Base-by-base conservation (phyloP, 345 rosid genomes). In the Cardiospermum halicacabum region DNA sequence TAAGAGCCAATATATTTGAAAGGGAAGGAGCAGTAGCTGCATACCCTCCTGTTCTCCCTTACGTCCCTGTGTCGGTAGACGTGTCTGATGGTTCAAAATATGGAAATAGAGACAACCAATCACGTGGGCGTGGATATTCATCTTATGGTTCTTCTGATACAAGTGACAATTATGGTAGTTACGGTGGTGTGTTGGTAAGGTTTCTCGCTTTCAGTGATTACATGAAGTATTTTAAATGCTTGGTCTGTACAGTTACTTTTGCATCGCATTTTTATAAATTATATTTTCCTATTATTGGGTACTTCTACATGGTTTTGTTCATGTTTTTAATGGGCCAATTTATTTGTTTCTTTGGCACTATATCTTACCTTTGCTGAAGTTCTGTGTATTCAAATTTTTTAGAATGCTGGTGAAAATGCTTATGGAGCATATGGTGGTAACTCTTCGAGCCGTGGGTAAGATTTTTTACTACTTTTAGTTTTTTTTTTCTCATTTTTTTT, bases 1-100 rank as follows among this genome's bases (percentile, higher is more conserved):
- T 87, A 58, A 87, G 93, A 75, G 88, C 88, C 22, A 84, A 79
- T 73, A 76, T 69, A 45, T 87, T 87, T 63, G 88, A 87, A 64
- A 78, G 85, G 73, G 90, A 84, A 42, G 82, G 80, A 69, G 84
- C 81, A 69, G 60, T 71, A 55, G 82, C 86, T 64, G 30, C 74
- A 24, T 72, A 79, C 69, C 76, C 84, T 25, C 83, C 90, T 2
- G 85, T 87, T 53, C 76, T 84, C 32, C 93, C 89, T 27, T 87
- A 82, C 42, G 63, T 82, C 12, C 85, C 88, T 60, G 78, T 76
- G 65, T 62, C 82, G 32, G 40, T 76, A 27, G 86, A 84, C 65
- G 62, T 69, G 43, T 64, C 77, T 19, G 85, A 82, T 56, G 74
- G 79, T 57, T 48, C 78, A 32, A 65, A 57, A 66, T 80, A 82